Evolutionary conservation across 2,329 filamentous ascomycete genomes (phyloP), one percentile per base, ranked within the genome.

Genomic region (Fusarium sp.): DNA sequence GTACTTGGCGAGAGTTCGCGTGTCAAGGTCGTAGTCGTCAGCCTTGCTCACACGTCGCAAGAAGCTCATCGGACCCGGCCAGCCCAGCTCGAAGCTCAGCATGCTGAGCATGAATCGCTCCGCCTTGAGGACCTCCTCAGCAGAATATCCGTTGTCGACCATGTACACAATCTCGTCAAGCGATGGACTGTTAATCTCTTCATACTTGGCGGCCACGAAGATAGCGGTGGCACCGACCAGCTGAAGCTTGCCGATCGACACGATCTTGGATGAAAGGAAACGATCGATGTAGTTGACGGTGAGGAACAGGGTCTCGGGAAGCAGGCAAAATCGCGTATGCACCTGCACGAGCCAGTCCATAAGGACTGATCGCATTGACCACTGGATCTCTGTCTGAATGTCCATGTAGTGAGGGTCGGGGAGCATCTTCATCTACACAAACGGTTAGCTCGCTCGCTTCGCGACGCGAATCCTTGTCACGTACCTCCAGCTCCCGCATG

Each of bases 61-160:
- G 85, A 99, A 99, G 86, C 95, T 98, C 96, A 99, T 98, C 2
- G 97, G 97, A 50, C 97, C 97, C n/a, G 97, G 97, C 93, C 95
- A 98, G 62, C 97, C 97, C 63, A 99, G 90, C 84, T 98, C 95
- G 81, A 98, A 99, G 78, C 95, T 90, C 63, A 99, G 91, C 93
- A 98, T 97, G 83, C 91, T 97, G 61, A 99, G 90, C 95, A 99
- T 99, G 86, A 98, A 98, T 14, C 95, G 92, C 85, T 99, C 97
- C 1, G 97, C 97, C 86, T 98, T 98, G 75, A 98, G 89, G 66
- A 99, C 96, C 85, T 98, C 97, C 66, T 98, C 95, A 18, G 90
- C 89, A 4, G 90, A 93, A 84, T 98, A 99, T 65, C 95, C 95
- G 50, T 92, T 90, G 81, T 99, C 97, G 45, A 99, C 97, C 96